Percentiles rank a stretch among this genome's conserved stretches.
These are phyloP conservation scores for Penicillium malachiteum DNA, from an alignment of 495 filamentous ascomycete species.

Conservation along the genomic window DNA sequence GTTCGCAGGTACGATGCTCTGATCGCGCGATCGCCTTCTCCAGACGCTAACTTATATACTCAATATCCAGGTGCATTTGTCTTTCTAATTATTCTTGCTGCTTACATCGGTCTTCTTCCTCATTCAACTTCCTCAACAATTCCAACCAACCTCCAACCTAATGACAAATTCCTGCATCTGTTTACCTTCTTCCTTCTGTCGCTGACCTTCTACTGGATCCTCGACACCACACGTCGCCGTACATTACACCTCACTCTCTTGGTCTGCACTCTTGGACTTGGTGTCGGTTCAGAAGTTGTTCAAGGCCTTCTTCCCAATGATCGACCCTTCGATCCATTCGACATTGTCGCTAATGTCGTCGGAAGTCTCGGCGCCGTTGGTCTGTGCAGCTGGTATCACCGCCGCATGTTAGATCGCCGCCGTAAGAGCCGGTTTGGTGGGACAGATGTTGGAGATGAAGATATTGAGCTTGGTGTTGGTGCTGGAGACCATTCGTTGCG, in stretches of 20 bases:
- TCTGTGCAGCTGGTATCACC: conserved; percentile 86
- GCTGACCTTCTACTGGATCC: conserved; percentile 90
- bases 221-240: conserved; percentile 84
- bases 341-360: conserved; percentile 84
- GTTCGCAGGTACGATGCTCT: conserved; percentile 60
- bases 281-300: conserved; percentile 80
- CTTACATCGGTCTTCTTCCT: conserved; percentile 72
- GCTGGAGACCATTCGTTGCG: conserved; percentile 47
- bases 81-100: conserved; percentile 71
- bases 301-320: conserved; percentile 80
- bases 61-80: conserved; percentile 61
- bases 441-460: conserved; percentile 54
- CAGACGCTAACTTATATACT: conserved; percentile 11
- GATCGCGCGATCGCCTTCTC: conserved; percentile 5
- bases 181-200: conserved; percentile 89
- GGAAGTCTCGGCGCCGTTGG: conserved; percentile 71
- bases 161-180: conserved; percentile 90
- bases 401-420: conserved; percentile 89
- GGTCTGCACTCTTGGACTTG: conserved; percentile 69
- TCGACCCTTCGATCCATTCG: conserved; percentile 77
- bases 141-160: conserved; percentile 64
- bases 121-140: conserved; percentile 58
- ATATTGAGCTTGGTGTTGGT: conserved; percentile 54
- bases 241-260: conserved; percentile 81
- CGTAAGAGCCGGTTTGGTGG: conserved; percentile 70